A percentile compares a stretch with the other conserved stretches of the same genome.
Conservation (phyloP, 352 stramenopile species). For the Blastocystis sp. region DNA sequence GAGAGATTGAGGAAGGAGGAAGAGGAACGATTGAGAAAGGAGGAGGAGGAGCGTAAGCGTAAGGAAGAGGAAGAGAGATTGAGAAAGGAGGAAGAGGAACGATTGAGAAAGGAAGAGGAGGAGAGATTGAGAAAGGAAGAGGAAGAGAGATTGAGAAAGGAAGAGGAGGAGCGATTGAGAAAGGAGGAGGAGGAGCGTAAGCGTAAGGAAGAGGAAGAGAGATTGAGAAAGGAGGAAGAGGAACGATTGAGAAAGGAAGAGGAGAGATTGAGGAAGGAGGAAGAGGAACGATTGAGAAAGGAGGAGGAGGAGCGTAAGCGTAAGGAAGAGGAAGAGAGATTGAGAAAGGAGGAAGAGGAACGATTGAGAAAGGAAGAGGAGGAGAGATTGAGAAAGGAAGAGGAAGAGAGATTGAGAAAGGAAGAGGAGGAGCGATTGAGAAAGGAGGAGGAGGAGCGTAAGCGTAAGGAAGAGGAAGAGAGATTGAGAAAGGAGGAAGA, state of each 20-base stretch:
- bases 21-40: background rate
- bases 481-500: background rate
- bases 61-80: background rate
- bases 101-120: background rate
- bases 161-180: background rate
- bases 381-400: background rate
- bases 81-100: background rate
- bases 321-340: constrained; percentile 3
- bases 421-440: constrained; percentile 11
- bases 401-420: background rate
- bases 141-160: background rate
- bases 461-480: background rate
- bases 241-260: background rate
- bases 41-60: background rate
- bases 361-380: background rate
- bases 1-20: background rate
- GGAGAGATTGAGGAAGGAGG: background rate
- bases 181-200: background rate
- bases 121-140: background rate
- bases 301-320: background rate
- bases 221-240: background rate
- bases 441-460: constrained; percentile 28
- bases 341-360: background rate
- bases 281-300: constrained; percentile 4
- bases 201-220: background rate